Percentiles rank a stretch among this genome's conserved stretches.
These are phyloP conservation scores for Marasmius oreades DNA, from an alignment of 1,284 basidiomycete genomes.

Conservation along the genomic window DNA sequence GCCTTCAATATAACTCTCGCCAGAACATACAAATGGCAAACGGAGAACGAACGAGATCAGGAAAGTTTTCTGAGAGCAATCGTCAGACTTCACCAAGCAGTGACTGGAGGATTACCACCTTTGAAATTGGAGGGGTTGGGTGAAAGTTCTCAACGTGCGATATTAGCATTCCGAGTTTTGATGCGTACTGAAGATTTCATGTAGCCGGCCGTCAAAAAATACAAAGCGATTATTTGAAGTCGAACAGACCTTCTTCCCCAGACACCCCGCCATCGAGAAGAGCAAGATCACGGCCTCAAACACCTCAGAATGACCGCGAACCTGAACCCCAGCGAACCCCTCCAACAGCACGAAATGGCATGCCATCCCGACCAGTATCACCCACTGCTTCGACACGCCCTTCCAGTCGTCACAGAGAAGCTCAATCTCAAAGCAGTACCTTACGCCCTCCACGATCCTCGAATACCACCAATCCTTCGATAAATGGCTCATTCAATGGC, in stretches of 20 bases:
- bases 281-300: constrained; percentile 15
- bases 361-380: constrained; percentile 33
- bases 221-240: constrained; percentile 20
- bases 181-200: constrained; percentile 7
- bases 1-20: constrained; percentile 81
- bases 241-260: constrained; percentile 14
- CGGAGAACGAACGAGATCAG: constrained; percentile 74
- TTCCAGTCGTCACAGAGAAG: constrained; percentile 19
- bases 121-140: constrained; percentile 56
- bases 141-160: constrained; percentile 34
- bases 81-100: constrained; percentile 65
- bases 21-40: constrained; percentile 85
- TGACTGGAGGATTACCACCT: constrained; percentile 46
- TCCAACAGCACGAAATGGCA: constrained; percentile 19
- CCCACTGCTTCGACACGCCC: constrained; percentile 27
- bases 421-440: constrained; percentile 3
- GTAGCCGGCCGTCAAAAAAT: constrained; percentile 26
- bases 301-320: constrained; percentile 17
- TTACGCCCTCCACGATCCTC: constrained; percentile 29
- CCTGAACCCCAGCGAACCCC: constrained; percentile 17
- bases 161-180: not conserved
- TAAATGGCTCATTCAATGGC: not conserved
- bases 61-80: constrained; percentile 65
- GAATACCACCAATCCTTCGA: constrained; percentile 18
- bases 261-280: constrained; percentile 13